phyloP scores from a whole-genome alignment of 441 rosid species.

The Bocquillonia castaneifolia region DNA sequence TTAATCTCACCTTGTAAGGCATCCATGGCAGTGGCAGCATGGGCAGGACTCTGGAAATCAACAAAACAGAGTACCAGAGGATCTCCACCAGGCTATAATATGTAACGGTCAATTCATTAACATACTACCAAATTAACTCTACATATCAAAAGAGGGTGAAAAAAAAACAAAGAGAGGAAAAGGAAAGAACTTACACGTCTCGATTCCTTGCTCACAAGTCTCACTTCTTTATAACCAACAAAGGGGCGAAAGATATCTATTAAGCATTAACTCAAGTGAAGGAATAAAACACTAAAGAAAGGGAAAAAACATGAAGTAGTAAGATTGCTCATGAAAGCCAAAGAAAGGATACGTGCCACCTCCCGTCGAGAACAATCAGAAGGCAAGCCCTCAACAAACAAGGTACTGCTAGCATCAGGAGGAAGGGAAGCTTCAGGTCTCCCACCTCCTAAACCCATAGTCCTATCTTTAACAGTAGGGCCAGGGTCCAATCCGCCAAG shows the following conservation, averaged over 20 bases:
- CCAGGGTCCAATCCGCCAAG: constrained; percentile 38
- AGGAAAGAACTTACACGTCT: constrained; percentile 40
- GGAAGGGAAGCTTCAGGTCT: constrained; percentile 50
- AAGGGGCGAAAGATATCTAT: constrained; percentile 66
- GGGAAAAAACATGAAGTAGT: constrained; percentile 13
- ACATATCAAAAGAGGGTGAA: background rate
- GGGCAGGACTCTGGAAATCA: constrained; percentile 61
- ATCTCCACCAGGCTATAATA: constrained; percentile 52
- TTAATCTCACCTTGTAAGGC: constrained; percentile 60
- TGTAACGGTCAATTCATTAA: constrained; percentile 10
- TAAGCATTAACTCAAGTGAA: constrained; percentile 25
- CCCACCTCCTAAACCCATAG: constrained; percentile 38
- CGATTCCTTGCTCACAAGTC: constrained; percentile 62
- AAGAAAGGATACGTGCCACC: constrained; percentile 59
- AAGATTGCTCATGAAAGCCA: background rate
- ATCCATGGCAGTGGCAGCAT: constrained; percentile 62
- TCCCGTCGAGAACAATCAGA: constrained; percentile 49
- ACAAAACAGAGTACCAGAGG: constrained; percentile 57
- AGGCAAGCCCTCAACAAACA: constrained; percentile 68
- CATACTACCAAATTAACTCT: background rate
- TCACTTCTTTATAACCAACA: constrained; percentile 66
- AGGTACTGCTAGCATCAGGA: constrained; percentile 50
- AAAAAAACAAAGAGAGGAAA: background rate
- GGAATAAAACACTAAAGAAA: constrained; percentile 20
- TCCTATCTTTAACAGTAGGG: constrained; percentile 35